These are phyloP conservation scores for Saccharomyces hybrid DNA, from an alignment of 1,139 yeast genomes.

Conservation along the genomic window DNA sequence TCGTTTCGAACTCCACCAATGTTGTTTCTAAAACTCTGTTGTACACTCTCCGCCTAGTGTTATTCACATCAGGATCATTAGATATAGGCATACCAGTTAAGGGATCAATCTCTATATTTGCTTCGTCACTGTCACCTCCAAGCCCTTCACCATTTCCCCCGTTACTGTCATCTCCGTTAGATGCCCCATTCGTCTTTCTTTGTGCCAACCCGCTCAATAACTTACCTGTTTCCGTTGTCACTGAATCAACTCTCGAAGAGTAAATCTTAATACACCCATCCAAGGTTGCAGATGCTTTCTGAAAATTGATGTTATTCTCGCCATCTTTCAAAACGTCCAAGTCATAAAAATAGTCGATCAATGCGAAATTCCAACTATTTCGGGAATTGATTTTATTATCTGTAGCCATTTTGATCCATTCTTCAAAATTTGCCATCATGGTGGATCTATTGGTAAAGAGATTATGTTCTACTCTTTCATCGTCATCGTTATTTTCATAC, in stretches of 20 bases:
- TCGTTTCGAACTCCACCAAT: conserved; percentile 47
- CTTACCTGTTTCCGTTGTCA: conserved; percentile 83
- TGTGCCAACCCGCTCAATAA: conserved; percentile 59
- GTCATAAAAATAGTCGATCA: conserved; percentile 67
- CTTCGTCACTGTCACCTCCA: conserved; percentile 33
- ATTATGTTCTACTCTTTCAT: conserved; percentile 20
- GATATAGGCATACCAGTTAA: conserved; percentile 29
- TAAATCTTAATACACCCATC: conserved; percentile 85
- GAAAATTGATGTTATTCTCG: conserved; percentile 37
- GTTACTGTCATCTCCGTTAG: conserved; percentile 18
- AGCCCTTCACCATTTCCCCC: conserved; percentile 26
- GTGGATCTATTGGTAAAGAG: conserved; percentile 32
- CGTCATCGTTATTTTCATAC: conserved; percentile 16
- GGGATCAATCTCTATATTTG: conserved; percentile 30
- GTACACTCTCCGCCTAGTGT: conserved; percentile 22
- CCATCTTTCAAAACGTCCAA: conserved; percentile 29
- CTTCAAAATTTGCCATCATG: conserved; percentile 68
- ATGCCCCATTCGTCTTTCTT: conserved; percentile 9
- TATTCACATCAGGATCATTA: conserved; percentile 32
- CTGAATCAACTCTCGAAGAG: conserved; percentile 82
- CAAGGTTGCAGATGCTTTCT: conserved; percentile 67
- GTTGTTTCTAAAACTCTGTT: conserved; percentile 45
- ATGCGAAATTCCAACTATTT: conserved; percentile 73
- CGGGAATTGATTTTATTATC: conserved; percentile 68
- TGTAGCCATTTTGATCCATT: conserved; percentile 85